Percentiles rank a stretch among this genome's conserved stretches.
These are phyloP conservation scores for Mycena galopus DNA, from an alignment of 768 basidiomycete genomes.

Conservation along the genomic window DNA sequence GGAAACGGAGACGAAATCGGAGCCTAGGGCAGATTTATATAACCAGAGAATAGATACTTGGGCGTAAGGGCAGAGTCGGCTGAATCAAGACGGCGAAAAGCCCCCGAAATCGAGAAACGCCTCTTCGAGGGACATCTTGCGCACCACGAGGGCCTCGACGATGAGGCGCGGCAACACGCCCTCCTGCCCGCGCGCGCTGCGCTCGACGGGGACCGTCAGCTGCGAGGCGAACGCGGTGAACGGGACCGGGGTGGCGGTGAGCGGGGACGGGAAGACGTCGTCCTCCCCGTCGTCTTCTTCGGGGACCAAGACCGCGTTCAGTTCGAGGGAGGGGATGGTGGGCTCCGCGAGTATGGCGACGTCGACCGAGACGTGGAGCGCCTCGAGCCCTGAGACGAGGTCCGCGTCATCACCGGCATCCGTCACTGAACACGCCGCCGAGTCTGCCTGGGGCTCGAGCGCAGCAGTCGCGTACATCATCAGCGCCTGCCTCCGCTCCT, in stretches of 20 bases:
- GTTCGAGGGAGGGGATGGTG: constrained; percentile 26
- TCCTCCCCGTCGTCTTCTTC: constrained; percentile 45
- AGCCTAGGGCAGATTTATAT: neutral
- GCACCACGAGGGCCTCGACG: constrained; percentile 84
- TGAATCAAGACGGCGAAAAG: constrained; percentile 53
- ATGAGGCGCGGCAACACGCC: constrained; percentile 60
- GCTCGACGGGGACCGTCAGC: constrained; percentile 30
- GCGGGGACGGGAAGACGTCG: constrained; percentile 55
- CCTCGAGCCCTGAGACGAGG: constrained; percentile 50
- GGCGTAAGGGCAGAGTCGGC: neutral
- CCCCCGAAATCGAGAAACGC: constrained; percentile 82
- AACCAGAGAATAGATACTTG: too few relatives aligned
- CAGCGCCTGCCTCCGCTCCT: constrained; percentile 58
- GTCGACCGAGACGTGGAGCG: constrained; percentile 43
- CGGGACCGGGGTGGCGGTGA: constrained; percentile 41
- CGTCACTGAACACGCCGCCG: neutral
- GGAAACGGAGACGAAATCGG: neutral
- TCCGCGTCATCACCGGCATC: constrained; percentile 34
- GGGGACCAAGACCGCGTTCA: constrained; percentile 26
- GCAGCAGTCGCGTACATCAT: constrained; percentile 44
- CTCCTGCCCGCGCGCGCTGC: constrained; percentile 7
- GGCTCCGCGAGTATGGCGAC: constrained; percentile 4
- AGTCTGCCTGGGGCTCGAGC: neutral
- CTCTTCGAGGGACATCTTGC: constrained; percentile 83
- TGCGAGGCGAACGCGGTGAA: constrained; percentile 40